Conservation (phyloP, 2,329 filamentous ascomycete species). For the Paraphoma sp. region DNA sequence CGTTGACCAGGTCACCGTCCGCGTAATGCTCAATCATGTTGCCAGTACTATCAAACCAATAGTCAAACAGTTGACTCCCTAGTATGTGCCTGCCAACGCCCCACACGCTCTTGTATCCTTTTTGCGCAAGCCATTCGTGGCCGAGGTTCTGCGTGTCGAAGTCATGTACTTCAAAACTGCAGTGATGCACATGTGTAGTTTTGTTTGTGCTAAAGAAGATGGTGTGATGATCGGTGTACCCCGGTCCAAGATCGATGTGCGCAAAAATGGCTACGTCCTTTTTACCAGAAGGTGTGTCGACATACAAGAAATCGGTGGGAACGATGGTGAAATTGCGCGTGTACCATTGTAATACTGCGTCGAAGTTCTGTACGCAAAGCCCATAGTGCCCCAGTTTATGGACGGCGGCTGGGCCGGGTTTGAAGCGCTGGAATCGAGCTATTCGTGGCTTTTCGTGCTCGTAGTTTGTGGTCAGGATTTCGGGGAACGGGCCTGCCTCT, state of each 20-base stretch:
- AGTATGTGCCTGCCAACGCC: conserved; percentile 74
- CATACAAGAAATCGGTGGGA: conserved; percentile 54
- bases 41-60: conserved; percentile 69
- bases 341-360: conserved; percentile 51
- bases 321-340: conserved; percentile 56
- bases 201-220: conserved; percentile 58
- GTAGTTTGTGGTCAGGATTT: conserved; percentile 56
- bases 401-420: conserved; percentile 57
- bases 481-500: conserved; percentile 56
- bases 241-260: conserved; percentile 61
- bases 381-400: conserved; percentile 61
- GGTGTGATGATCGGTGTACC: conserved; percentile 62
- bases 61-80: conserved; percentile 75
- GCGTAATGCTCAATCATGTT: conserved; percentile 75
- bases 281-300: conserved; percentile 19
- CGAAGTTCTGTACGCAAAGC: conserved; percentile 48
- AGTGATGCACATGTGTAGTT: conserved; percentile 67
- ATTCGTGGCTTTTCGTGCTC: conserved; percentile 52
- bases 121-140: conserved; percentile 70
- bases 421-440: conserved; percentile 61
- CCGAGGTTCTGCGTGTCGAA: conserved; percentile 74
- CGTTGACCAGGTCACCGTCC: conserved; percentile 71
- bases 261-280: conserved; percentile 58
- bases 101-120: conserved; percentile 71
- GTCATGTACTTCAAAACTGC: conserved; percentile 72